These are phyloP conservation scores for Sporothrix dimorphospora DNA, from an alignment of 2,329 filamentous ascomycete species.

Conservation along the genomic window DNA sequence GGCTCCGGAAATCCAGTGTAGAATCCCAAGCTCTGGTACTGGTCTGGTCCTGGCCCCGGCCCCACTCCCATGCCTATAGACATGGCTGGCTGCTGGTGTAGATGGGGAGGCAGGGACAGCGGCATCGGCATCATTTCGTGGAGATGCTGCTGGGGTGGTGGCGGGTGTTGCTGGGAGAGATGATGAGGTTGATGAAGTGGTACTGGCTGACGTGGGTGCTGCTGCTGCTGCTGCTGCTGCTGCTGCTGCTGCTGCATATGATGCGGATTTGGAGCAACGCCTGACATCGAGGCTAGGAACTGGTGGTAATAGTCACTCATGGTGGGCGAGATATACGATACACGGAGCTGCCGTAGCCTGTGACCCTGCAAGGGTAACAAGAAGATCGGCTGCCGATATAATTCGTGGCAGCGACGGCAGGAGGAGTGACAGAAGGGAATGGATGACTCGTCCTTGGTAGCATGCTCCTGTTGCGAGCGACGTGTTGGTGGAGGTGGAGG, in stretches of 20 bases:
- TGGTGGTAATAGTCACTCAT: slow-evolving; percentile 63
- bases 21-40: slow-evolving; percentile 54
- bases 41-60: slow-evolving; percentile 40
- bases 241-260: slow-evolving; percentile 21
- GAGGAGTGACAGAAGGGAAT: background rate
- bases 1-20: slow-evolving; percentile 56
- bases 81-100: slow-evolving; percentile 39
- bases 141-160: slow-evolving; percentile 41
- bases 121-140: slow-evolving; percentile 36
- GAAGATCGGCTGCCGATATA: background rate
- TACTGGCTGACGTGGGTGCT: background rate
- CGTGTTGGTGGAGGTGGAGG: background rate
- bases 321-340: background rate
- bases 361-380: background rate
- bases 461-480: slow-evolving; percentile 11
- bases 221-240: slow-evolving; percentile 19
- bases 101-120: slow-evolving; percentile 26
- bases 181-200: slow-evolving; percentile 9
- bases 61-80: slow-evolving; percentile 40
- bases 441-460: background rate
- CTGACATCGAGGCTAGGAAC: slow-evolving; percentile 58
- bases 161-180: slow-evolving; percentile 17
- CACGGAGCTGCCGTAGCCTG: background rate
- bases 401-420: background rate
- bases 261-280: slow-evolving; percentile 39